These are phyloP conservation scores for Dillenia suffruticosa DNA, from an alignment of 164 flowering plant species.

Conservation along the genomic window DNA sequence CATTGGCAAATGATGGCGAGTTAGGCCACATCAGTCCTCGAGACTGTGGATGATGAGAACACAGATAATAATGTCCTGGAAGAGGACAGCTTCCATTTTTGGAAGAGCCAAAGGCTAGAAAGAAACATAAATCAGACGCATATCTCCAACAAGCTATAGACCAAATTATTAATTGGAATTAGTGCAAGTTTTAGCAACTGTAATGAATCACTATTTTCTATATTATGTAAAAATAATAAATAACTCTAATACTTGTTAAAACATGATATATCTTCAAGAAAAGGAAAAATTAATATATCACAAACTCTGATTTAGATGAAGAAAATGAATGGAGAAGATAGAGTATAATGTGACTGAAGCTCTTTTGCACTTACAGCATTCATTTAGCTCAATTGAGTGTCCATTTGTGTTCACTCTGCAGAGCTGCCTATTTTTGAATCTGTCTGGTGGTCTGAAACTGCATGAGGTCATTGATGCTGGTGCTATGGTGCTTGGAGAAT, in stretches of 20 bases:
- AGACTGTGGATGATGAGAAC: conserved; percentile 49
- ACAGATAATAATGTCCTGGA: conserved; percentile 49
- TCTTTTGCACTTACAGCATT: conserved; percentile 37
- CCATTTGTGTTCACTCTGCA: conserved; percentile 37
- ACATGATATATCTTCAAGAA: too few species aligned
- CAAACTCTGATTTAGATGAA: too few species aligned
- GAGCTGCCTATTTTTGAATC: conserved; percentile 36
- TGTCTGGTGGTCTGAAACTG: conserved; percentile 33
- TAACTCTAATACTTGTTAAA: too few species aligned
- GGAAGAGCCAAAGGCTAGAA: conserved; percentile 34
- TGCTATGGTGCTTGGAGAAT: conserved; percentile 29
- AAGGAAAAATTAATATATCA: too few species aligned
- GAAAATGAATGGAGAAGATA: too few species aligned
- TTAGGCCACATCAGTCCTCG: conserved; percentile 65
- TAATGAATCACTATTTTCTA: too few species aligned
- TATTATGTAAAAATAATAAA: too few species aligned
- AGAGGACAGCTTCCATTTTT: conserved; percentile 55
- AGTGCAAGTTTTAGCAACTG: too few species aligned
- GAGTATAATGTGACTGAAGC: too few species aligned
- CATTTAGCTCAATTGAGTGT: conserved; percentile 32
- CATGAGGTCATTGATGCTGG: conserved; percentile 25
- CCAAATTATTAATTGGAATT: too few species aligned
- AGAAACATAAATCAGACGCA: conserved; percentile 1
- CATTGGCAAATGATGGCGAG: conserved; percentile 64
- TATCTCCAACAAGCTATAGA: too few species aligned